Base-by-base conservation (phyloP, 2,329 filamentous ascomycete genomes). In the Ophiostoma ulmi region DNA sequence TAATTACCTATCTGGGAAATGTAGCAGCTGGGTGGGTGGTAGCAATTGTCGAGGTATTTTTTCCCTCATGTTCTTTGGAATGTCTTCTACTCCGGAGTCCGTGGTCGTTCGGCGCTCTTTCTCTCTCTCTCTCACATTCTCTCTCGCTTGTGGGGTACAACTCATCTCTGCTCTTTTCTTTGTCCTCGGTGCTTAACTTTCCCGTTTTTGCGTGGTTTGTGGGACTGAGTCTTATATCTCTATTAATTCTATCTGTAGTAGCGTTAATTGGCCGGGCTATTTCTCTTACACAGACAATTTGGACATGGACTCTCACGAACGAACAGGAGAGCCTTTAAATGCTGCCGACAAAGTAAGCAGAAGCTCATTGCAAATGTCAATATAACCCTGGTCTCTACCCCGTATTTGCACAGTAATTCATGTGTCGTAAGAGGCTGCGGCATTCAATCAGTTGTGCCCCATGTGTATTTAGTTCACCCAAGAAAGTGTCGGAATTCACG, bases 261-360 rank as follows among this genome's bases (percentile, higher is more conserved):
- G 44, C 55, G 72, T 67, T 68, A 64, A 72, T 72, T 70, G 72
- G 71, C 64, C 13, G 55, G 7, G n/a, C 22, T 17, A 41, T 72
- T 73, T 72, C 69, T 72, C 70, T 71, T 73, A 73, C 70, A 72
- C 68, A 71, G 68, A 26, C n/a, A 26, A 58, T 58, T 58, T 26
- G 52, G 52, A 58, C n/a, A 17, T 36, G 7, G 22, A 39, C 61
- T 38, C 61, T 36, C 35, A 20, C n/a, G 31, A 39, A 35, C 61
- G 35, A 64, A 64, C 61, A 64, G 61, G 61, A 64, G 35, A n/a
- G 35, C 26, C 17, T 31, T 31, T 4, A 64, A 38, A 64, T 64
- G 20, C 61, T n/a, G 20, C 61, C 17, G 61, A 20, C 61, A 38
- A 17, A 39, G 61, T 64, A 36, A 64, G 61, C 61, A 64, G 61